Conservation (phyloP, 768 basidiomycete genomes). For the Rhodocollybia butyracea region DNA sequence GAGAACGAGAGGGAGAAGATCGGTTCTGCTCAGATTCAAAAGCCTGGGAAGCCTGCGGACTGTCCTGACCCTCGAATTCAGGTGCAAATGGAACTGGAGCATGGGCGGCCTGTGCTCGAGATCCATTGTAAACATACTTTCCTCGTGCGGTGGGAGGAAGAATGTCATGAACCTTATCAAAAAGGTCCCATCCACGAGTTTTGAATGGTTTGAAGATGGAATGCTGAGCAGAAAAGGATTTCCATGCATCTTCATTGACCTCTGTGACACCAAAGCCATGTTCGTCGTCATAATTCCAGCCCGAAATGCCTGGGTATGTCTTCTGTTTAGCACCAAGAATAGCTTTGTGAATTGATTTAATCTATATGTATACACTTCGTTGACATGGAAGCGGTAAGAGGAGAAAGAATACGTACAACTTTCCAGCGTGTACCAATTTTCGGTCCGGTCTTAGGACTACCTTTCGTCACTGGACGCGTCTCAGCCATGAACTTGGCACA, state of each 20-base stretch:
- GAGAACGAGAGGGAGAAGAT: no score
- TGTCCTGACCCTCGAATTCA: no score
- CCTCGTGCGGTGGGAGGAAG: no score
- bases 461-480: neutral
- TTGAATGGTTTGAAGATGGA: neutral
- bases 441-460: neutral
- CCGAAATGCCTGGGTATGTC: neutral
- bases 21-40: no score
- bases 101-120: no score
- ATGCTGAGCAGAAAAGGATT: neutral
- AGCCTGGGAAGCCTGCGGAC: no score
- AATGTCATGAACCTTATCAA: no score
- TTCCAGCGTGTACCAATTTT: neutral
- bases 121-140: no score
- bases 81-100: no score
- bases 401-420: neutral
- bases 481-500: neutral
- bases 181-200: no score
- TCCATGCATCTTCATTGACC: neutral
- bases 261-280: neutral
- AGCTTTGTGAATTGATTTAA: neutral
- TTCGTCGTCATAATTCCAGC: neutral
- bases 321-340: neutral
- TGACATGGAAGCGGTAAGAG: neutral
- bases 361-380: neutral